phyloP scores from a whole-genome alignment of 352 stramenopile species.

The Globisporangium recalcitrans region DNA sequence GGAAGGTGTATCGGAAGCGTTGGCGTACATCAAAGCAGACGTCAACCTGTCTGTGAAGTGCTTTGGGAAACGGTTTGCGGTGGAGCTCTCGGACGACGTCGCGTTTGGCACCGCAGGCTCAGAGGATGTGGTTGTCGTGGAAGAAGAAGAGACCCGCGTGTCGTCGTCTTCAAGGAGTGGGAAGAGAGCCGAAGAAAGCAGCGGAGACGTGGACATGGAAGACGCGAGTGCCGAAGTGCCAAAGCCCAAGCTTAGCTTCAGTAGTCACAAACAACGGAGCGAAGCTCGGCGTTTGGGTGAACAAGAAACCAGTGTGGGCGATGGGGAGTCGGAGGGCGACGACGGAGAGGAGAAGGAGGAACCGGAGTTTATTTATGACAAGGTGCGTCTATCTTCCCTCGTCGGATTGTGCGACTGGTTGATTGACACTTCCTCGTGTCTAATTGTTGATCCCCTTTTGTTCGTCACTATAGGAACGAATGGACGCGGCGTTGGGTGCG shows the following conservation, averaged over 20 bases:
- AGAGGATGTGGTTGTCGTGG: slow-evolving; percentile 18
- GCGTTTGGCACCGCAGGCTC: slow-evolving; percentile 24
- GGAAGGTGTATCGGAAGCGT: slow-evolving; percentile 46
- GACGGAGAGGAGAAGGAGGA: slow-evolving; percentile 8
- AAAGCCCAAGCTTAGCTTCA: background rate
- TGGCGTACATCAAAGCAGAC: slow-evolving; percentile 56
- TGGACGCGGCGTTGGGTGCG: slow-evolving; percentile 39
- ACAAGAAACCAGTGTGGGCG: background rate
- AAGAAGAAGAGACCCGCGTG: slow-evolving; percentile 9
- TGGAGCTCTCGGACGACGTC: slow-evolving; percentile 35
- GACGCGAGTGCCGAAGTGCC: slow-evolving; percentile 1
- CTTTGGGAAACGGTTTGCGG: slow-evolving; percentile 61
- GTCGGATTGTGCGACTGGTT: background rate
- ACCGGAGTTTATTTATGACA: slow-evolving; percentile 71
- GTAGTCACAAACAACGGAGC: background rate
- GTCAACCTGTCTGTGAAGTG: slow-evolving; percentile 47
- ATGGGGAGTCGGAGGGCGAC: slow-evolving; percentile 8
- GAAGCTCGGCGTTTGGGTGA: background rate
- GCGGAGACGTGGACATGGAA: slow-evolving; percentile 1
- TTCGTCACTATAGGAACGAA: slow-evolving; percentile 33
- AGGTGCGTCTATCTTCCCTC: slow-evolving; percentile 35
- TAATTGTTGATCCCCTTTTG: background rate
- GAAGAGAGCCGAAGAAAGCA: slow-evolving; percentile 9
- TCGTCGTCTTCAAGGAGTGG: background rate
- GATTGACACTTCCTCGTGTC: slow-evolving; percentile 2